Evolutionary conservation across 2,329 filamentous ascomycete species (phyloP), one percentile per base, ranked within the genome.

Genomic region (Colletotrichum orchidophilum): DNA sequence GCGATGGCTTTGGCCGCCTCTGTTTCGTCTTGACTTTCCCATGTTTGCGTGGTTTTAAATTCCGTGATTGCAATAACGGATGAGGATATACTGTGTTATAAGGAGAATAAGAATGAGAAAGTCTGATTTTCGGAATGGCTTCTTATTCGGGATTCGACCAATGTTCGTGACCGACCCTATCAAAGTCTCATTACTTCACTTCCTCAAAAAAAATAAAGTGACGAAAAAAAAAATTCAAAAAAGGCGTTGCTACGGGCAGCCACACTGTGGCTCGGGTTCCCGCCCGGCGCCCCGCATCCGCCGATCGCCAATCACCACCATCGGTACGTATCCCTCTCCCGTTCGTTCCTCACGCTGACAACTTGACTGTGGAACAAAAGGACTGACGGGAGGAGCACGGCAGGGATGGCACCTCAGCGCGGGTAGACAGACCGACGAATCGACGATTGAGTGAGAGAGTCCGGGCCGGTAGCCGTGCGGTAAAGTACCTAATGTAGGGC

Each of bases 1-100:
- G 63, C 88, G 86, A 72, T 84, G 82, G 58, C 80, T 80, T 42
- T 81, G 81, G 74, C 84, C 86, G 73, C 80, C 84, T 73, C 87
- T 83, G 77, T 85, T 88, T 70, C 87, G 84, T 49, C 89, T 84
- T 31, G 88, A 87, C 80, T 92, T 92, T 53, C 81, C 90, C 90
- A 92, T 92, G 21, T 53, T 78, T 24, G n/a, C 21, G 53, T 58
- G n/a, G n/a, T n/a, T n/a, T n/a, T n/a, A n/a, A n/a, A n/a, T 35
- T 71, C 58, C 55, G 46, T 42, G 39, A 42, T 50, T 46, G n/a
- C 12, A 39, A 53, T 21, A n/a, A 4, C 26, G 0, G 18, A 11
- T 9, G 9, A 6, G 15, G 52, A 8, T 58, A 58, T 58, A 5
- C 3, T 21, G 24, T 5, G 6, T 9, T 52, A 15, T 31, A 29